Conservation (phyloP, 2,329 filamentous ascomycete genomes). For the Drechslerella coelobrocha region DNA sequence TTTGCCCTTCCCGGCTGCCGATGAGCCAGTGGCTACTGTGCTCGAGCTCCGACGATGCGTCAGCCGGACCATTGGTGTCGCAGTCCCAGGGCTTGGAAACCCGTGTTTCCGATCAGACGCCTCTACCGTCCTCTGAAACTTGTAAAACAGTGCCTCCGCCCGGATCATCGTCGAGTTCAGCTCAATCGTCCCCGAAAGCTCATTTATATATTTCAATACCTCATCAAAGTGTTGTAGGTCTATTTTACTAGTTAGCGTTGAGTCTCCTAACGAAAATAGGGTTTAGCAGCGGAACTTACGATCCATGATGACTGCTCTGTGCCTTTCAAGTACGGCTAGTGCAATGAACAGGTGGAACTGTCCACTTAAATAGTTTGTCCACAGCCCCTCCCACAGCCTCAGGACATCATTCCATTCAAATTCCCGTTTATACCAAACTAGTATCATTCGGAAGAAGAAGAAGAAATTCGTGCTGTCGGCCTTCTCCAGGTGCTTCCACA, state of each 20-base stretch:
- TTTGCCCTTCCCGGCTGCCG: constrained; percentile 25
- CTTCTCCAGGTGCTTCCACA: constrained; percentile 86
- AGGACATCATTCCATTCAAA: constrained; percentile 89
- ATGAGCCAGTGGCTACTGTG: constrained; percentile 5
- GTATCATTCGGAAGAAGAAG: constrained; percentile 98
- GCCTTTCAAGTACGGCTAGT: constrained; percentile 91
- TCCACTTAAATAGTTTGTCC: constrained; percentile 88
- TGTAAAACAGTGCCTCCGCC: constrained; percentile 84
- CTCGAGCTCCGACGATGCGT: constrained; percentile 35
- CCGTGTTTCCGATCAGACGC: constrained; percentile 87
- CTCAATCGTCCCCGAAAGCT: constrained; percentile 91
- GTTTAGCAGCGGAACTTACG: constrained; percentile 57
- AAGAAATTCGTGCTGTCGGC: constrained; percentile 99
- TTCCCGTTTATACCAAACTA: constrained; percentile 99
- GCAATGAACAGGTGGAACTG: constrained; percentile 96
- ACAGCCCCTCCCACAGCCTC: constrained; percentile 87
- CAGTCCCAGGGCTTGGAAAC: constrained; percentile 43
- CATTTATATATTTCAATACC: constrained; percentile 97
- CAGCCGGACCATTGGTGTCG: constrained; percentile 39
- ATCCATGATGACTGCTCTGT: constrained; percentile 93
- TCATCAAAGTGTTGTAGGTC: constrained; percentile 93
- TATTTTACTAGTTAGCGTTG: constrained; percentile 15
- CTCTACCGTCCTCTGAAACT: constrained; percentile 87
- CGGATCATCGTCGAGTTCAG: constrained; percentile 83
- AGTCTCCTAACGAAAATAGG: neutral